A percentile compares a stretch with the other conserved stretches of the same genome.
These are phyloP conservation scores for Colletotrichum lentis DNA, from an alignment of 2,329 filamentous ascomycete genomes.

Conservation along the genomic window DNA sequence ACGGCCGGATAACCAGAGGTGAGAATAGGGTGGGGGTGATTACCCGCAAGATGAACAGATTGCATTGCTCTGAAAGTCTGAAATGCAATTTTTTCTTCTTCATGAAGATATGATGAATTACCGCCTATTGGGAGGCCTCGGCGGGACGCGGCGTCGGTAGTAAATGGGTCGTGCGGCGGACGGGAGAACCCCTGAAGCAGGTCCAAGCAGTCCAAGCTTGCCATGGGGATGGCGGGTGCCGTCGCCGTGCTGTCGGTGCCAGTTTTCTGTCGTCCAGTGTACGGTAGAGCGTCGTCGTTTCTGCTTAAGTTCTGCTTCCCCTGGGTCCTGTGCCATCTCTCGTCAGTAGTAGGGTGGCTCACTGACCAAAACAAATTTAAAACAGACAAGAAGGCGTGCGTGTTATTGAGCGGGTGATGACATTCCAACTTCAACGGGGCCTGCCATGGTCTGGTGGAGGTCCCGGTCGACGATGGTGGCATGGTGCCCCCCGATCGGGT, in stretches of 20 bases:
- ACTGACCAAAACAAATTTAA: too few species aligned
- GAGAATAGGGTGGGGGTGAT: not conserved
- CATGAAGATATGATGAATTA: constrained; percentile 31
- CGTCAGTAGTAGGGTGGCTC: constrained; percentile 10
- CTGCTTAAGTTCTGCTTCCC: constrained; percentile 1
- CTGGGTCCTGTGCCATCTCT: not conserved
- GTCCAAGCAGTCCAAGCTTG: constrained; percentile 36
- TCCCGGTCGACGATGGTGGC: not conserved
- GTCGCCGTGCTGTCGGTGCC: constrained; percentile 25
- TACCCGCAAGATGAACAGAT: constrained; percentile 14
- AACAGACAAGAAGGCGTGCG: not conserved
- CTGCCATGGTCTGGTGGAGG: not conserved
- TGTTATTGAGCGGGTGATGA: not conserved
- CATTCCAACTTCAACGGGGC: not conserved
- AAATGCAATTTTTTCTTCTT: not conserved
- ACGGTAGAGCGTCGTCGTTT: constrained; percentile 20
- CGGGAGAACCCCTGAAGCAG: constrained; percentile 33
- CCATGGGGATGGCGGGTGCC: constrained; percentile 33
- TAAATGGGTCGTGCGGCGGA: constrained; percentile 26
- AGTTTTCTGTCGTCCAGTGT: constrained; percentile 30
- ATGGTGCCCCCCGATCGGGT: constrained; percentile 25
- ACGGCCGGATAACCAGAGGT: constrained; percentile 7
- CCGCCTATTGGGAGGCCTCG: constrained; percentile 20
- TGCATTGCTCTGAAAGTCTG: not conserved
- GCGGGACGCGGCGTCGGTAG: constrained; percentile 6